These are phyloP conservation scores for Tetramitus jugosus DNA, from an alignment of 208 protist genomes.

Conservation along the genomic window DNA sequence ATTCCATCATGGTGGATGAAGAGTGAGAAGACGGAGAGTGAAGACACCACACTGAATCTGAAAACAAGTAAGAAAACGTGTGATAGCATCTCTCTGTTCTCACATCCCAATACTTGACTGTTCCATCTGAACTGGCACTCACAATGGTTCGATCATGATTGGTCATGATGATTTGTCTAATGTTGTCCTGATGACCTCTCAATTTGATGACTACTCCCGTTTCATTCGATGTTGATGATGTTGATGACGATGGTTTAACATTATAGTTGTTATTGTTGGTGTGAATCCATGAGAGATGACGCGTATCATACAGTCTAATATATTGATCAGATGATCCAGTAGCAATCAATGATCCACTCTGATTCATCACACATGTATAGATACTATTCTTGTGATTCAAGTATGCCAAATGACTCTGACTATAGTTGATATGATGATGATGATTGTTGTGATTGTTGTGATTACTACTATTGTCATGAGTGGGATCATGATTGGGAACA, in stretches of 20 bases:
- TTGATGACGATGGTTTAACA: too few species aligned
- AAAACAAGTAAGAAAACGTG: background rate
- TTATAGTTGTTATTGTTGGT: too few species aligned
- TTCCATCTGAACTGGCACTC: background rate
- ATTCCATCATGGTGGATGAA: too few species aligned
- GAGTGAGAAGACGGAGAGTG: background rate
- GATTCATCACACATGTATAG: background rate
- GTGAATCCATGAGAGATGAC: background rate
- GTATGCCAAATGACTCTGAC: too few species aligned
- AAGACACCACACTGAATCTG: background rate
- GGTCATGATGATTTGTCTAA: background rate
- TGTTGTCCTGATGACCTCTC: conserved; percentile 9
- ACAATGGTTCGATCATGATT: background rate
- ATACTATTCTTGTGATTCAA: conserved; percentile 3
- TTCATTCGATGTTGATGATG: too few species aligned
- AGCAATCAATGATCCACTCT: background rate
- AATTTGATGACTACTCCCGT: too few species aligned
- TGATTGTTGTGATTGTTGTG: too few species aligned
- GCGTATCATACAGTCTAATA: background rate
- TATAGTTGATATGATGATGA: too few species aligned
- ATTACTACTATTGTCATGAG: too few species aligned
- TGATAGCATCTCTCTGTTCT: conserved; percentile 5
- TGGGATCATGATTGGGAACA: too few species aligned
- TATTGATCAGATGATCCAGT: conserved; percentile 1
- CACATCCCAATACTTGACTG: conserved; percentile 18